phyloP scores from a whole-genome alignment of 257 asterid species.

The Jacaranda mimosifolia region DNA sequence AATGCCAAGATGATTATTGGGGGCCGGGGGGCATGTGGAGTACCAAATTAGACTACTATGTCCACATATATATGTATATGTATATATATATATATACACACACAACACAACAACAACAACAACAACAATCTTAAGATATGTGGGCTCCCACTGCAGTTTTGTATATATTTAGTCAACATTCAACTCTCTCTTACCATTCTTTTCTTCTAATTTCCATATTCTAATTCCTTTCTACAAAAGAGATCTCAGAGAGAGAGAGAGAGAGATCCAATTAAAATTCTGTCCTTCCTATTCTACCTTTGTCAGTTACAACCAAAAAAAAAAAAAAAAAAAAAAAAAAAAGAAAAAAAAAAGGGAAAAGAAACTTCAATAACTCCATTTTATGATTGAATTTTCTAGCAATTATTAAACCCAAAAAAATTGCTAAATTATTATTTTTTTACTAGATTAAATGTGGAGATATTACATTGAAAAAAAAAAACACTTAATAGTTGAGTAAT shows the following conservation, averaged over 20 bases:
- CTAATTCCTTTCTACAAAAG: constrained; percentile 3
- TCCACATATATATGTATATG: no score
- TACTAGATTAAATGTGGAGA: background rate
- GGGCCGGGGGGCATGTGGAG: constrained; percentile 35
- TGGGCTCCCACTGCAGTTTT: constrained; percentile 30
- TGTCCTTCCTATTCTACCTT: constrained; percentile 11
- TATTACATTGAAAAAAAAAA: background rate
- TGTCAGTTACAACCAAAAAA: background rate
- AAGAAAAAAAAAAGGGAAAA: background rate
- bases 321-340: no score
- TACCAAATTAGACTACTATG: constrained; percentile 28
- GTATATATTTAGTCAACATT: constrained; percentile 31
- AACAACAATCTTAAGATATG: constrained; percentile 32
- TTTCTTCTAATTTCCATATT: background rate
- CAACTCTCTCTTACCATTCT: background rate
- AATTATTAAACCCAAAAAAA: background rate
- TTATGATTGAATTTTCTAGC: background rate
- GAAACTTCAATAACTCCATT: background rate
- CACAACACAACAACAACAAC: no score
- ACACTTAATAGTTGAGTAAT: background rate
- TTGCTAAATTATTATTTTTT: background rate
- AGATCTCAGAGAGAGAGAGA: background rate
- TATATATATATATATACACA: no score
- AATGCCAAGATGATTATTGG: constrained; percentile 59
- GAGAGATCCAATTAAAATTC: constrained; percentile 16